A percentile compares a stretch with the other conserved stretches of the same genome.
These are phyloP conservation scores for Ophiocordyceps sinensis DNA, from an alignment of 2,329 filamentous ascomycete genomes.

Conservation along the genomic window DNA sequence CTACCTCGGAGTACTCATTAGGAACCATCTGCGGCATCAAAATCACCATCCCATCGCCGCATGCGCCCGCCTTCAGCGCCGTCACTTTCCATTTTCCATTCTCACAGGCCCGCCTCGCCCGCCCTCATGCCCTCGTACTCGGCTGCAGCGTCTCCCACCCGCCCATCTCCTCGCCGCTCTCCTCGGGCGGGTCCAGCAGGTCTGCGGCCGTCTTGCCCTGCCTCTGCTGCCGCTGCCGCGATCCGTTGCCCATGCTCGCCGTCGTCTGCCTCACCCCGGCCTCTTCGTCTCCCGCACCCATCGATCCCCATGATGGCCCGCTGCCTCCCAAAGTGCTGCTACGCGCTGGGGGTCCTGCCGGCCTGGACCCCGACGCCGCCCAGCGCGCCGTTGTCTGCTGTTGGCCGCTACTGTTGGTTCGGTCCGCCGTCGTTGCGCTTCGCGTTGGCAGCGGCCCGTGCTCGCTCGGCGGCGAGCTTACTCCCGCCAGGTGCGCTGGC, in stretches of 20 bases:
- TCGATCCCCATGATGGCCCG: too few relatives aligned
- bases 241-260: not conserved
- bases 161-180: slow-evolving; percentile 30
- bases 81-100: too few relatives aligned
- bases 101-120: too few relatives aligned
- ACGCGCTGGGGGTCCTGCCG: not conserved
- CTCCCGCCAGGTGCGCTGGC: slow-evolving; percentile 35
- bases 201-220: slow-evolving; percentile 11
- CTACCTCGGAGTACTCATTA: too few relatives aligned
- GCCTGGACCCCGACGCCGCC: not conserved
- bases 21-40: too few relatives aligned
- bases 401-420: not conserved
- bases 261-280: not conserved
- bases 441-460: slow-evolving; percentile 3
- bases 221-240: not conserved
- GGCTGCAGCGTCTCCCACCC: slow-evolving; percentile 44
- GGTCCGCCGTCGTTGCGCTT: not conserved
- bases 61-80: too few relatives aligned
- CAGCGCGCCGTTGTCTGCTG: not conserved
- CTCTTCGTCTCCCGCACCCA: not conserved
- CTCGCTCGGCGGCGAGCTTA: slow-evolving; percentile 12
- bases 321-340: not conserved
- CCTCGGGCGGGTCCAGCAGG: slow-evolving; percentile 33
- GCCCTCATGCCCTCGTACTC: slow-evolving; percentile 7
- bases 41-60: too few relatives aligned